Conservation (phyloP, 2,329 filamentous ascomycete genomes). For the Aspergillus pseudoviridinutans region DNA sequence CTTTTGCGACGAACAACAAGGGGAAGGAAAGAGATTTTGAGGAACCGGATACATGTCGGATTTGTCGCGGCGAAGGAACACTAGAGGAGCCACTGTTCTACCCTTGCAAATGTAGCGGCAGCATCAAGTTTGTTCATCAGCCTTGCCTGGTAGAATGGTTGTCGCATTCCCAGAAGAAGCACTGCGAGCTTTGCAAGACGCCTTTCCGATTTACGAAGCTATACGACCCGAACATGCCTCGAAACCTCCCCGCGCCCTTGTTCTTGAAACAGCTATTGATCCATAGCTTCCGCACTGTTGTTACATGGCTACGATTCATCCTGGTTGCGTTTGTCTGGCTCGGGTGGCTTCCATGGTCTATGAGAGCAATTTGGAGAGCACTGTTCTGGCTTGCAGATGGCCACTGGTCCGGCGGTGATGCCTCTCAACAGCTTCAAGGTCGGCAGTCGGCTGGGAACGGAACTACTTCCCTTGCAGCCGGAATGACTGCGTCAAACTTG, state of each 20-base stretch:
- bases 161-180: conserved; percentile 97
- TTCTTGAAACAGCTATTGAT: conserved; percentile 75
- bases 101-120: conserved; percentile 97
- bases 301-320: conserved; percentile 73
- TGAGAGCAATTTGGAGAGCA: conserved; percentile 87
- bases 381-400: conserved; percentile 92
- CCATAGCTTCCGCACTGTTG: conserved; percentile 66
- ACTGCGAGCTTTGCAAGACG: conserved; percentile 99
- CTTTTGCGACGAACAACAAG: conserved; percentile 42
- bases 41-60: conserved; percentile 84
- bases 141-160: conserved; percentile 99
- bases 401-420: conserved; percentile 50
- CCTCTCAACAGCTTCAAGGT: conserved; percentile 15
- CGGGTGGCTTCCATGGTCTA: conserved; percentile 79
- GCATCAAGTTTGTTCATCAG: conserved; percentile 98
- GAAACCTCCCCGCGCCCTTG: conserved; percentile 71
- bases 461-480: conserved; percentile 19
- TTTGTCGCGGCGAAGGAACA: conserved; percentile 87
- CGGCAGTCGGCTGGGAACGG: conserved; percentile 25
- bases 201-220: conserved; percentile 97
- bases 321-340: conserved; percentile 87
- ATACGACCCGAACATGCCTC: conserved; percentile 91
- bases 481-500: conserved; percentile 20
- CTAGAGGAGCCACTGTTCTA: conserved; percentile 85
- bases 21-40: conserved; percentile 37